These are phyloP conservation scores for Micractinium conductrix DNA, from an alignment of 139 green algal species.

Conservation along the genomic window DNA sequence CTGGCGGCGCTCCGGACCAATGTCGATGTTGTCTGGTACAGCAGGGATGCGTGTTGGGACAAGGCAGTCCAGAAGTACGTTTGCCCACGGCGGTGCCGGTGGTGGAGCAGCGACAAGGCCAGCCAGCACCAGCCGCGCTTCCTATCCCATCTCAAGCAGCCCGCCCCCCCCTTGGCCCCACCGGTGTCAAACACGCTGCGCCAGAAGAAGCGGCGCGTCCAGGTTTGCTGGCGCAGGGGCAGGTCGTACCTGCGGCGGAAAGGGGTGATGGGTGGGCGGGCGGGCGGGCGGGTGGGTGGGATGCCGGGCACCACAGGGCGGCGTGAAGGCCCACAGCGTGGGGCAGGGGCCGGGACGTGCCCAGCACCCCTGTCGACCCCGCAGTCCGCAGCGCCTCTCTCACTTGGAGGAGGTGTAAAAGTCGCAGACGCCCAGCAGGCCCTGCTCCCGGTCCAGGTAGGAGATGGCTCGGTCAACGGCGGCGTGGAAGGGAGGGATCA, in stretches of 20 bases:
- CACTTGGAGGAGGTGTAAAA: slow-evolving; percentile 90
- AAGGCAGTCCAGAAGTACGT: not conserved
- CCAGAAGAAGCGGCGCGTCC: slow-evolving; percentile 94
- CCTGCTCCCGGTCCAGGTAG: slow-evolving; percentile 81
- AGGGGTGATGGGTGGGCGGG: too few relatives aligned
- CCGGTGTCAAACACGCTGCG: slow-evolving; percentile 84
- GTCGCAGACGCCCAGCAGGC: slow-evolving; percentile 92
- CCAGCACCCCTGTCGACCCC: not conserved
- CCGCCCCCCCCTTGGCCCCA: not conserved
- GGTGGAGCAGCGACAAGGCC: not conserved
- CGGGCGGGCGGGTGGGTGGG: too few relatives aligned
- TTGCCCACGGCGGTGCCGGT: too few relatives aligned
- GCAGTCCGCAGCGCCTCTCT: too few relatives aligned
- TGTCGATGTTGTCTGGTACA: slow-evolving; percentile 89
- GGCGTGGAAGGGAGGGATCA: slow-evolving; percentile 97
- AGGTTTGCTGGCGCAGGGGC: slow-evolving; percentile 92
- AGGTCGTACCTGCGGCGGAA: slow-evolving; percentile 77
- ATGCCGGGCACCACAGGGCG: too few relatives aligned
- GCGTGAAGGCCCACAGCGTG: too few relatives aligned
- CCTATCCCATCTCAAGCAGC: too few relatives aligned
- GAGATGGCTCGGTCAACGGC: slow-evolving; percentile 87
- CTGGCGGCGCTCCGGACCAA: slow-evolving; percentile 91
- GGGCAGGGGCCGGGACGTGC: not conserved
- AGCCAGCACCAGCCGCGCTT: not conserved
- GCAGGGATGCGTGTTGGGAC: not conserved